These are phyloP conservation scores for Diaporthe helianthi DNA, from an alignment of 2,329 filamentous ascomycete species.

Conservation along the genomic window DNA sequence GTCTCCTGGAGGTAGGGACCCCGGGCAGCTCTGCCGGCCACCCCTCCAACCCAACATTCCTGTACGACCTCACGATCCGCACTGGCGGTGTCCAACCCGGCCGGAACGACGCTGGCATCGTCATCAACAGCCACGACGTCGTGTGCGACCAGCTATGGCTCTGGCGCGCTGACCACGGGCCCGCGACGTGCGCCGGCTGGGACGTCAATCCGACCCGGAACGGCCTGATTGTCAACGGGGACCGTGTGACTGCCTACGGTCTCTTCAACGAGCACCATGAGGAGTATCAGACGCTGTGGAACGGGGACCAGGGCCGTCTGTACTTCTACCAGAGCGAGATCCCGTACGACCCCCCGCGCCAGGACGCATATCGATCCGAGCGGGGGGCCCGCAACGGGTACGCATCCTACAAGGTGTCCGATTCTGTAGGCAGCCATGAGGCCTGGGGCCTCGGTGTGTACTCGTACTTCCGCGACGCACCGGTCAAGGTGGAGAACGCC, in stretches of 20 bases:
- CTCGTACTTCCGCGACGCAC: slow-evolving; percentile 45
- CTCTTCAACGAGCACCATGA: slow-evolving; percentile 46
- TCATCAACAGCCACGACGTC: slow-evolving; percentile 43
- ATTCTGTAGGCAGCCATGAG: slow-evolving; percentile 41
- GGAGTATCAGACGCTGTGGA: slow-evolving; percentile 45
- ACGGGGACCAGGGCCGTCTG: slow-evolving; percentile 41
- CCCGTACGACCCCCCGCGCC: slow-evolving; percentile 44
- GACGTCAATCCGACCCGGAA: slow-evolving; percentile 42
- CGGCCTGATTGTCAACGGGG: slow-evolving; percentile 43
- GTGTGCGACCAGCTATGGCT: slow-evolving; percentile 45
- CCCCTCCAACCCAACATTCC: slow-evolving; percentile 41
- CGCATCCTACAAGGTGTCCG: slow-evolving; percentile 45
- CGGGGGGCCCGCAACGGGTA: slow-evolving; percentile 41
- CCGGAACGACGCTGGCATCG: slow-evolving; percentile 42
- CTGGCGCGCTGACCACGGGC: slow-evolving; percentile 45
- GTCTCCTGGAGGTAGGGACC: slow-evolving; percentile 42
- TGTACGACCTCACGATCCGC: slow-evolving; percentile 44
- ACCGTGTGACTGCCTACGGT: slow-evolving; percentile 43
- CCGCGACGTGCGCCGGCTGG: slow-evolving; percentile 40
- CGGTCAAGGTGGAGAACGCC: slow-evolving; percentile 44
- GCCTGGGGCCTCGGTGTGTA: slow-evolving; percentile 45
- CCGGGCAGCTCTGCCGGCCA: slow-evolving; percentile 38
- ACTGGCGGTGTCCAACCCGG: slow-evolving; percentile 39
- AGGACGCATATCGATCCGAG: slow-evolving; percentile 41
- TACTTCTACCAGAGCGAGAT: slow-evolving; percentile 47